Evolutionary conservation across 805 yeast genomes (phyloP).

Genomic region (Zygotorulaspora florentina): DNA sequence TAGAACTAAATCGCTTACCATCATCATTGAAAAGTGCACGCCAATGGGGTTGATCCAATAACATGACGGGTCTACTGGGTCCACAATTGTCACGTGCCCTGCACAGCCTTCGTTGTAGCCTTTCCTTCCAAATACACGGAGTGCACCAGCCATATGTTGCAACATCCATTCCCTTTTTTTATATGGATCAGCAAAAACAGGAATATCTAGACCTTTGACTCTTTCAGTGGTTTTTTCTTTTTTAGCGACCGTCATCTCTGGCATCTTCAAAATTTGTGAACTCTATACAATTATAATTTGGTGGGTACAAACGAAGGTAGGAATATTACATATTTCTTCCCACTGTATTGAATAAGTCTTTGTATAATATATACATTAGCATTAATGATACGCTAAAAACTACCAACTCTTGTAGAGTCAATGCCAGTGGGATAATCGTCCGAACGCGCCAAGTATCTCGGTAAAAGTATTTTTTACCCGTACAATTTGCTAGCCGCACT

Average conservation of each 20-base stretch:
- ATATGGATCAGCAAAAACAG: slow-evolving; percentile 3
- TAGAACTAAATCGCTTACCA: slow-evolving; percentile 57
- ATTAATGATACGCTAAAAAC: no score
- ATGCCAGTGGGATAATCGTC: no score
- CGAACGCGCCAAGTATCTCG: no score
- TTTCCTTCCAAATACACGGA: slow-evolving; percentile 69
- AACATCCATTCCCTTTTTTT: slow-evolving; percentile 12
- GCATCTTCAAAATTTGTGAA: no score
- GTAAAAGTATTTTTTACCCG: no score
- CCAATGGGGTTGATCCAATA: slow-evolving; percentile 86
- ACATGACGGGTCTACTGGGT: slow-evolving; percentile 67
- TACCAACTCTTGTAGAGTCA: no score
- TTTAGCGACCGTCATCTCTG: slow-evolving; percentile 1
- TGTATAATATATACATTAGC: no score
- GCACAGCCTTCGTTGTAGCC: slow-evolving; percentile 73
- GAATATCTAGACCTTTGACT: slow-evolving; percentile 4
- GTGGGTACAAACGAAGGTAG: no score
- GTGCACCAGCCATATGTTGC: slow-evolving; percentile 79
- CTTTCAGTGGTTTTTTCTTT: background rate
- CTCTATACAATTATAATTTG: no score
- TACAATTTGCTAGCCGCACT: no score
- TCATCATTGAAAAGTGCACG: slow-evolving; percentile 57
- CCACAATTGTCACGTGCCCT: slow-evolving; percentile 78
- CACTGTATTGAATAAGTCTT: no score
- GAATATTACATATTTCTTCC: no score